Conservation (phyloP, 805 yeast genomes). For the Wickerhamomyces rabaulensis region DNA sequence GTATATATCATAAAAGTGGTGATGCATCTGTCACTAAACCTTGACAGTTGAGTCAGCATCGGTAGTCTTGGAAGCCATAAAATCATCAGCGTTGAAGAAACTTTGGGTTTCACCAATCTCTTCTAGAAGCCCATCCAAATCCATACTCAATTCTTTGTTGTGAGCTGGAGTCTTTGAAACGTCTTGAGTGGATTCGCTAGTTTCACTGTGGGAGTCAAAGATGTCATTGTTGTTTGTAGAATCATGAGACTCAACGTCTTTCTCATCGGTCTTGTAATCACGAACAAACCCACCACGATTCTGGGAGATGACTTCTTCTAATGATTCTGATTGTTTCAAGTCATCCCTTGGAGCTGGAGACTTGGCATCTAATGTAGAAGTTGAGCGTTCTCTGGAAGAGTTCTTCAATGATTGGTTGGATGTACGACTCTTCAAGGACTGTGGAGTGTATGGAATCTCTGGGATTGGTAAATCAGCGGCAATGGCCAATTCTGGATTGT, state of each 20-base stretch:
- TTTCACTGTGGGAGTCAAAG: slow-evolving; percentile 5
- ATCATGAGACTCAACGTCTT: neutral
- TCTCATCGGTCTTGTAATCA: slow-evolving; percentile 2
- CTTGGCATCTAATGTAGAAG: neutral
- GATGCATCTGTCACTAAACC: neutral
- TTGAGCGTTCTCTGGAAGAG: neutral
- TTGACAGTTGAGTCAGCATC: neutral
- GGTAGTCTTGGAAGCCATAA: neutral
- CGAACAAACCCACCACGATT: slow-evolving; percentile 16
- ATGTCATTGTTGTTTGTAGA: slow-evolving; percentile 3
- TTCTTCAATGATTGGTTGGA: slow-evolving; percentile 5
- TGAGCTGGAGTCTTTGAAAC: slow-evolving; percentile 6
- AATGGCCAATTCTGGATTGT: slow-evolving; percentile 12
- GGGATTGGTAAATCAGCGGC: slow-evolving; percentile 12
- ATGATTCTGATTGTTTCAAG: neutral
- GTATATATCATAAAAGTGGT: neutral
- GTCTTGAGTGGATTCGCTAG: slow-evolving; percentile 12
- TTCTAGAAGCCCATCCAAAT: slow-evolving; percentile 18
- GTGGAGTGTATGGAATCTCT: slow-evolving; percentile 20
- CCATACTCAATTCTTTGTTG: slow-evolving; percentile 2
- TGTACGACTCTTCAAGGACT: slow-evolving; percentile 9
- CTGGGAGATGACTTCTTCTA: slow-evolving; percentile 10
- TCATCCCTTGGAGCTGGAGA: neutral
- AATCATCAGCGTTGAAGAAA: slow-evolving; percentile 4
- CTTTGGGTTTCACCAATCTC: slow-evolving; percentile 19